A percentile compares a stretch with the other conserved stretches of the same genome.
Evolutionary conservation across 2,329 filamentous ascomycete species (phyloP).

Genomic region (Hypomyces rosellus): DNA sequence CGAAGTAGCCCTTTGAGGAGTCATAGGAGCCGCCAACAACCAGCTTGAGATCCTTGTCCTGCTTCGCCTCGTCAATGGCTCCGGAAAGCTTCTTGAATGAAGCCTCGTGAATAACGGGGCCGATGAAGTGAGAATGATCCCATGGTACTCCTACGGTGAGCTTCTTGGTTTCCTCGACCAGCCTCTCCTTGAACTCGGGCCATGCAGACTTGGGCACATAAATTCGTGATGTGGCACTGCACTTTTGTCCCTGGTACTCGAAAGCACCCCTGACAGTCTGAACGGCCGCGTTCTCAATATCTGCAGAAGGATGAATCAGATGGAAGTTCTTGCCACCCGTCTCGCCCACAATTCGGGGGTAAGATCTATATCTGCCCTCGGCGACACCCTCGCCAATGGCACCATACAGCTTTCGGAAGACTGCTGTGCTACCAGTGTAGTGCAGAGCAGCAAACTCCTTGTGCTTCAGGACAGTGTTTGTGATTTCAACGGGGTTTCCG

Average conservation of each 20-base stretch:
- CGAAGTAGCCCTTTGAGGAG: conserved; percentile 71
- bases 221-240: conserved; percentile 73
- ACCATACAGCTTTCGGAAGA: conserved; percentile 85
- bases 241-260: conserved; percentile 89
- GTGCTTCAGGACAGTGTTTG: conserved; percentile 68
- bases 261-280: conserved; percentile 84
- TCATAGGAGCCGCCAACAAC: conserved; percentile 73
- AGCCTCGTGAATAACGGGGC: conserved; percentile 76
- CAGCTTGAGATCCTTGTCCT: conserved; percentile 64
- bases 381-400: conserved; percentile 77
- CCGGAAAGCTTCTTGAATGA: conserved; percentile 75
- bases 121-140: conserved; percentile 73
- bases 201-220: conserved; percentile 74
- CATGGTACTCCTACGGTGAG: conserved; percentile 64
- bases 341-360: conserved; percentile 84
- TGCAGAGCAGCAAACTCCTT: conserved; percentile 83
- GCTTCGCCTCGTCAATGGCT: conserved; percentile 75
- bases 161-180: conserved; percentile 62
- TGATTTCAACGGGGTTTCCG: conserved; percentile 79
- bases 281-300: conserved; percentile 70
- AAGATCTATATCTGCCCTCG: conserved; percentile 74
- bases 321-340: conserved; percentile 95
- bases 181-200: conserved; percentile 60
- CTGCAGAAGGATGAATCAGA: conserved; percentile 69
- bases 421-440: conserved; percentile 87